Evolutionary conservation across 352 stramenopile species (phyloP).

Genomic region (Pythium graminicola): DNA sequence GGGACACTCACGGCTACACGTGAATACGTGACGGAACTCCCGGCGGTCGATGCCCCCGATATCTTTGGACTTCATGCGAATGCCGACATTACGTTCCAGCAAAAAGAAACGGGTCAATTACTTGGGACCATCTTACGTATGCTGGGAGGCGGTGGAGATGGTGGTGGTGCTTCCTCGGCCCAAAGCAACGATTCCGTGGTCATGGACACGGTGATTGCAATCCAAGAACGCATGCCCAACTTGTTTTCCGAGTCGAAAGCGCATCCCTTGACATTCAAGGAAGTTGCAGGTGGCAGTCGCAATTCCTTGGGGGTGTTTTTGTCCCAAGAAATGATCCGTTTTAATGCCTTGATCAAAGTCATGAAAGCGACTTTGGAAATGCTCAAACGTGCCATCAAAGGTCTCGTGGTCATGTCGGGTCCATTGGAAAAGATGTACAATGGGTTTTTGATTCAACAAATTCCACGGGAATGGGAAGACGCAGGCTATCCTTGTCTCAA

Average conservation of each 20-base stretch:
- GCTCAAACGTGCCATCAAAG: slow-evolving; percentile 83
- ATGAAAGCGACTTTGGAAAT: slow-evolving; percentile 83
- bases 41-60: slow-evolving; percentile 86
- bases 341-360: slow-evolving; percentile 78
- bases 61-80: slow-evolving; percentile 95
- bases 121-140: slow-evolving; percentile 84
- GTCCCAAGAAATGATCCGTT: slow-evolving; percentile 89
- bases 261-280: slow-evolving; percentile 84
- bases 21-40: slow-evolving; percentile 84
- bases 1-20: no score
- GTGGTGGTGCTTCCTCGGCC: slow-evolving; percentile 67
- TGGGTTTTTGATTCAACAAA: slow-evolving; percentile 82
- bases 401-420: slow-evolving; percentile 53
- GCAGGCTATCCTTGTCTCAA: slow-evolving; percentile 91
- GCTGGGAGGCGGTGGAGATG: slow-evolving; percentile 73
- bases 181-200: no score
- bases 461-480: slow-evolving; percentile 81
- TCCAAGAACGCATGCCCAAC: no score
- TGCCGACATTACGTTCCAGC: slow-evolving; percentile 90
- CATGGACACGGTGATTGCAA: no score
- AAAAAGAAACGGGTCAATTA: slow-evolving; percentile 86
- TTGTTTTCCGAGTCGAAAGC: no score
- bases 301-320: slow-evolving; percentile 92
- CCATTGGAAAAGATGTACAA: slow-evolving; percentile 77
- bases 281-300: no score